Conservation (phyloP, 768 basidiomycete genomes). For the Boletus rufocinnamomeus region DNA sequence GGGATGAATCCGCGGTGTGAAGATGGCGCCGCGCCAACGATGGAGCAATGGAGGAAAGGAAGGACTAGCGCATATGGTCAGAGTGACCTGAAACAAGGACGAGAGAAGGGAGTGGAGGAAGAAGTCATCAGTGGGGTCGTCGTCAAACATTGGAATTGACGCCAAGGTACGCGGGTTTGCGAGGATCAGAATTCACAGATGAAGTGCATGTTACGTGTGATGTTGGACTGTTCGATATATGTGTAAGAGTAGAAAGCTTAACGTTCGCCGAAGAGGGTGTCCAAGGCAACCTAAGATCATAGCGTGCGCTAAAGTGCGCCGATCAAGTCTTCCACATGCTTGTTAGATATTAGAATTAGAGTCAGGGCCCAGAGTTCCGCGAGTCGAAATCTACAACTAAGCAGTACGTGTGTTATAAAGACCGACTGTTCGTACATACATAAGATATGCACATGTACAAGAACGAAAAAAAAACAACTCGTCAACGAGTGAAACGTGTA, state of each 20-base stretch:
- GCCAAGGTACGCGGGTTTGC: neutral
- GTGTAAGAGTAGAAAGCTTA: neutral
- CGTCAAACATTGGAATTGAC: constrained; percentile 57
- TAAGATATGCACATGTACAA: constrained; percentile 13
- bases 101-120: constrained; percentile 50
- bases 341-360: neutral
- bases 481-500: constrained; percentile 7
- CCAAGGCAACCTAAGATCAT: neutral
- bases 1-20: constrained; percentile 43
- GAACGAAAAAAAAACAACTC: neutral
- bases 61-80: constrained; percentile 56
- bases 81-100: constrained; percentile 42
- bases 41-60: constrained; percentile 53
- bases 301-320: neutral
- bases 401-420: constrained; percentile 18
- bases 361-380: neutral
- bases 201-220: neutral
- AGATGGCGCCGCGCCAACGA: constrained; percentile 48
- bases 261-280: neutral
- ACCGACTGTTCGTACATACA: constrained; percentile 8
- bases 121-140: constrained; percentile 55
- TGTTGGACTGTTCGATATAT: neutral
- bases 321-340: neutral
- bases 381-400: constrained; percentile 22
- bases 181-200: too few relatives aligned